These are phyloP conservation scores for Ploettnerulaceae sp. DNA, from an alignment of 2,329 filamentous ascomycete genomes.

Conservation along the genomic window DNA sequence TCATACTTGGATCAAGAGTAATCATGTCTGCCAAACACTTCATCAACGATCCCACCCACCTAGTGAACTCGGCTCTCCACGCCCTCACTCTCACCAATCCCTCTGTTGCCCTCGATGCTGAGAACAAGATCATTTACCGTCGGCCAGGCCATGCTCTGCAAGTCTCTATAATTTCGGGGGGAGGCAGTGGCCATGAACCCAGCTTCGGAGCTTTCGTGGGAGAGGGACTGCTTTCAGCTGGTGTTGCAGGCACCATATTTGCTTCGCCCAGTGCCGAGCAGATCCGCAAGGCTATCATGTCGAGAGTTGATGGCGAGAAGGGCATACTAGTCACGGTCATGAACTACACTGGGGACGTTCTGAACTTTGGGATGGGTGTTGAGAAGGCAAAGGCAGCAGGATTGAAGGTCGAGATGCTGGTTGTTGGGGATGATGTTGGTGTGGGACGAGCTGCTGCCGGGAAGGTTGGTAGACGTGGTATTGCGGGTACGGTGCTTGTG, in stretches of 20 bases:
- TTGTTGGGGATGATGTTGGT: constrained; percentile 88
- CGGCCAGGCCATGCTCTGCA: constrained; percentile 53
- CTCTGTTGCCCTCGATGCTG: constrained; percentile 67
- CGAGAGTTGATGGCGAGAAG: constrained; percentile 62
- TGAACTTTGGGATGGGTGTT: constrained; percentile 91
- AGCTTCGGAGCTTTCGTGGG: constrained; percentile 85
- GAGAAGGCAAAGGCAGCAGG: constrained; percentile 85
- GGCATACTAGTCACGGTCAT: constrained; percentile 89
- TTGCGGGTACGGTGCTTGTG: constrained; percentile 88
- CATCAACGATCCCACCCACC: constrained; percentile 73
- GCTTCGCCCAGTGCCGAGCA: constrained; percentile 79
- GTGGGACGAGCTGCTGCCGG: constrained; percentile 76
- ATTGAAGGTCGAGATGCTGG: constrained; percentile 77
- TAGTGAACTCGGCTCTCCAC: constrained; percentile 72
- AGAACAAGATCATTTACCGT: constrained; percentile 81
- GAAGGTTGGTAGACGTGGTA: constrained; percentile 88
- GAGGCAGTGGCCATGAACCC: constrained; percentile 86
- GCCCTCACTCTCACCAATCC: constrained; percentile 81
- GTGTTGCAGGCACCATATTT: constrained; percentile 84
- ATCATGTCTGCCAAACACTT: constrained; percentile 72
- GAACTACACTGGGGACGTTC: constrained; percentile 88
- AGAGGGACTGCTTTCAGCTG: constrained; percentile 70
- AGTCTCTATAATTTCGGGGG: constrained; percentile 82
- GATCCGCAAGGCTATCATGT: constrained; percentile 69
- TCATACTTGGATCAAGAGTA: too few species aligned